Percentiles rank a stretch among this genome's conserved stretches.
Evolutionary conservation across 345 rosid species (phyloP).

Genomic region (Diplotaxis tenuifolia): DNA sequence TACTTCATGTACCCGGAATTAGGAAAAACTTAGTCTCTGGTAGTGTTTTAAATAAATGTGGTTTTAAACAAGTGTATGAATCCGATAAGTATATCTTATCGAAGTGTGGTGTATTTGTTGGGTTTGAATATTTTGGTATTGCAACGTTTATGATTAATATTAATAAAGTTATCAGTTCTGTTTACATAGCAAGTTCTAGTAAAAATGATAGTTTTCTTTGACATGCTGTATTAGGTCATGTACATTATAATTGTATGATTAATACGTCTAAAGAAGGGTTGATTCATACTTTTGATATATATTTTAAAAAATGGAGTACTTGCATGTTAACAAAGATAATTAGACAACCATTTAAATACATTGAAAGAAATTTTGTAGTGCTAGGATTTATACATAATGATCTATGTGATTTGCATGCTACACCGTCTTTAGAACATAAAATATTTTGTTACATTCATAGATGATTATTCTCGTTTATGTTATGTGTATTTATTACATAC

Average conservation of each 20-base stretch:
- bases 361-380: too few relatives aligned
- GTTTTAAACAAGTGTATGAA: conserved; percentile 12
- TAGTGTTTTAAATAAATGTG: background rate
- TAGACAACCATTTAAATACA: too few relatives aligned
- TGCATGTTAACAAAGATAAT: background rate
- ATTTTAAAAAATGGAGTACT: background rate
- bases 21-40: background rate
- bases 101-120: conserved; percentile 9
- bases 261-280: background rate
- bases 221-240: background rate
- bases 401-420: too few relatives aligned
- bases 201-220: conserved; percentile 5
- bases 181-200: background rate
- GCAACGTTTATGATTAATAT: background rate
- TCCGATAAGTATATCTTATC: background rate
- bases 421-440: too few relatives aligned
- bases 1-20: conserved; percentile 1
- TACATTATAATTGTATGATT: background rate
- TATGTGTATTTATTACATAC: too few relatives aligned
- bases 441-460: too few relatives aligned
- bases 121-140: background rate
- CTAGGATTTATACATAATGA: too few relatives aligned
- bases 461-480: too few relatives aligned
- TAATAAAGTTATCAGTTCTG: background rate
- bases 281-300: background rate